Evolutionary conservation across 441 rosid species (phyloP).

Genomic region (Pelargonium citronellum): DNA sequence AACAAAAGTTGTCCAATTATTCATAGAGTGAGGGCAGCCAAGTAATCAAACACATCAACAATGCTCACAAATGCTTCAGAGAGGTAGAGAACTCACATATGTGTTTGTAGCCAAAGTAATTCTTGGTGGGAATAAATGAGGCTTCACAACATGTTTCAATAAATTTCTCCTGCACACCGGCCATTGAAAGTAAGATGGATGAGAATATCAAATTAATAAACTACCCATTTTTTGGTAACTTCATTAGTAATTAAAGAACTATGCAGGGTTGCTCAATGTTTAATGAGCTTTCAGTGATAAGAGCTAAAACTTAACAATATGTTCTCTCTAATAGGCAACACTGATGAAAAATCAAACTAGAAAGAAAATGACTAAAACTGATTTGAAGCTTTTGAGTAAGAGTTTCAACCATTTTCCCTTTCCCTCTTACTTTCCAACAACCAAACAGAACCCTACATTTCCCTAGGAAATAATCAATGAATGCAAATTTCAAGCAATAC

Average conservation of each 20-base stretch:
- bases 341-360: too few species aligned
- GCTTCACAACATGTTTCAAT: slow-evolving; percentile 60
- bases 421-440: too few species aligned
- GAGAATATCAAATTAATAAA: background rate
- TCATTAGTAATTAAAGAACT: too few species aligned
- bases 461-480: too few species aligned
- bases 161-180: slow-evolving; percentile 57
- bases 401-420: too few species aligned
- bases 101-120: slow-evolving; percentile 63
- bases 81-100: slow-evolving; percentile 35
- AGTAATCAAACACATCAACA: background rate
- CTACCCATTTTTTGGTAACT: background rate
- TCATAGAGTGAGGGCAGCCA: background rate
- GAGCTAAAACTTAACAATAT: too few species aligned
- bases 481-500: too few species aligned
- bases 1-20: background rate
- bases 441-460: too few species aligned
- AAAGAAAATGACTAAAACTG: too few species aligned
- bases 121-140: slow-evolving; percentile 41
- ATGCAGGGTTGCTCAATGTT: background rate
- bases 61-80: background rate
- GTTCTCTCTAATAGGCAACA: too few species aligned
- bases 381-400: too few species aligned
- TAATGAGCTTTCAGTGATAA: background rate
- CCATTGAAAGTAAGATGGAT: slow-evolving; percentile 11